phyloP scores from a whole-genome alignment of 1,284 basidiomycete genomes.

The Polyporus tsugae region DNA sequence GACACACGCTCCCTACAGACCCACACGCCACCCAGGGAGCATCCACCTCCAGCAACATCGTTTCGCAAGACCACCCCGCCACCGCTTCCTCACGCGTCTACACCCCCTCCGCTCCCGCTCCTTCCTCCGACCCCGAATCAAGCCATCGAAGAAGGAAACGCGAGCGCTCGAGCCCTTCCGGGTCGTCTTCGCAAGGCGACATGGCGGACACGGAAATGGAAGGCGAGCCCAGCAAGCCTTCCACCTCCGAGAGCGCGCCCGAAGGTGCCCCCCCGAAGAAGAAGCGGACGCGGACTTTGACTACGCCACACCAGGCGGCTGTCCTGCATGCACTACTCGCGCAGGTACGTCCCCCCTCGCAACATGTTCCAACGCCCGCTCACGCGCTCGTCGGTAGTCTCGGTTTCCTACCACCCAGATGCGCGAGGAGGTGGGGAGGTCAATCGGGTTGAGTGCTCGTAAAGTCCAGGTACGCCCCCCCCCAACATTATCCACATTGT shows the following conservation, averaged over 20 bases:
- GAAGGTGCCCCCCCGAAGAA: conserved; percentile 62
- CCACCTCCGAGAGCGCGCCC: conserved; percentile 32
- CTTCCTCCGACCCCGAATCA: conserved; percentile 26
- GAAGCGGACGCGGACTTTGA: conserved; percentile 82
- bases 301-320: conserved; percentile 84
- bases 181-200: conserved; percentile 45
- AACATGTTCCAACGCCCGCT: neutral
- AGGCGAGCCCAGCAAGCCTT: conserved; percentile 38
- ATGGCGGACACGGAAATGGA: conserved; percentile 45
- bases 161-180: conserved; percentile 42
- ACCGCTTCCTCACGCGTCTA: conserved; percentile 23
- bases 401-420: conserved; percentile 86
- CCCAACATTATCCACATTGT: conserved; percentile 6
- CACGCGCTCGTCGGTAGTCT: conserved; percentile 57
- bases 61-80: conserved; percentile 21
- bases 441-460: conserved; percentile 84
- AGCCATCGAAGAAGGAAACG: conserved; percentile 23
- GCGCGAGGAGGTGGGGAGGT: conserved; percentile 83
- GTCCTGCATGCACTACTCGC: conserved; percentile 82
- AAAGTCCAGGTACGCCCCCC: conserved; percentile 80
- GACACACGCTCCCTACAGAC: conserved; percentile 33
- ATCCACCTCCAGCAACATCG: conserved; percentile 27
- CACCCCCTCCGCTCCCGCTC: conserved; percentile 20
- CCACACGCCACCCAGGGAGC: conserved; percentile 28
- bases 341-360: conserved; percentile 58